Evolutionary conservation across 352 stramenopile genomes (phyloP), one percentile per base, ranked within the genome.

Genomic region (Aphanomyces stellatus): DNA sequence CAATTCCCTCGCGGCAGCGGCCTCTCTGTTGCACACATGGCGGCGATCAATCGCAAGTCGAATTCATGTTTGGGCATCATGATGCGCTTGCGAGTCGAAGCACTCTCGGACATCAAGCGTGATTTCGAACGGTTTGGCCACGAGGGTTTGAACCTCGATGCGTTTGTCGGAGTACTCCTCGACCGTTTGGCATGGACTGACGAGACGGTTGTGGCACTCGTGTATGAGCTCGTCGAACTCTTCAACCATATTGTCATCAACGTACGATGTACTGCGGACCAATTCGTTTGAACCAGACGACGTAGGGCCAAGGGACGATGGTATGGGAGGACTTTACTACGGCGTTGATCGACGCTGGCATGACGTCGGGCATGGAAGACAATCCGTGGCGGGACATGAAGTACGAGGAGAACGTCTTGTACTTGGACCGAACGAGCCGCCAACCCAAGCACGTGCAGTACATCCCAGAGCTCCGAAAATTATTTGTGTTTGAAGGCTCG

Each of bases 271-370:
- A 27, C 8, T 51, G 6, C n/a, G n/a, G n/a, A n/a, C n/a, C n/a
- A n/a, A n/a, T n/a, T n/a, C n/a, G n/a, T n/a, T n/a, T n/a, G n/a
- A n/a, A n/a, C n/a, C n/a, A n/a, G n/a, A n/a, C n/a, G n/a, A n/a
- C 33, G 22, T 57, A 57, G 49, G 81, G 81, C 11, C 81, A 90
- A 65, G 84, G 84, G 25, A 78, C 77, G 10, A 92, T 90, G 84
- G 79, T 87, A 53, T 92, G 84, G 84, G 84, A 92, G 30, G 84
- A 92, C 67, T 92, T 92, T 53, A 92, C 84, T 33, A 87, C 76
- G 28, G 81, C 82, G 7, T 88, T 92, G 56, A 90, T 92, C 56
- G 84, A 92, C 64, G 81, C 78, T 28, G 82, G 84, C 60, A 90
- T 92, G 83, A 74, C 81, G 11, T 76, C 71, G 0, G 76, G 51